Conservation (phyloP, 169 alveolate genomes). For the Cryptosporidium sp. region DNA sequence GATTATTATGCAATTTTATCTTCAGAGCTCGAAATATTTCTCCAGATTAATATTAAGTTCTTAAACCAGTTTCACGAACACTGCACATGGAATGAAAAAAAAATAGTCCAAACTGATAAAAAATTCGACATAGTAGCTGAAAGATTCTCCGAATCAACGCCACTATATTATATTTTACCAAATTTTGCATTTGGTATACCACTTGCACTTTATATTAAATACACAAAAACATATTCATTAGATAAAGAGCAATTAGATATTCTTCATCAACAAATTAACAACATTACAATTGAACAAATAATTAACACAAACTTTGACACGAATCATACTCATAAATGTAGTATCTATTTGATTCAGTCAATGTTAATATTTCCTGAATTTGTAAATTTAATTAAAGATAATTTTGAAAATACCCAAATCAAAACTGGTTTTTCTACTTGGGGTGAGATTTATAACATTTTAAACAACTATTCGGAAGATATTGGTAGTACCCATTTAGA, state of each 20-base stretch:
- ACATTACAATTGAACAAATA: conserved; percentile 46
- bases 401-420: background rate
- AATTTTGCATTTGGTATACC: conserved; percentile 71
- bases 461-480: background rate
- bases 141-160: background rate
- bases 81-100: conserved; percentile 42
- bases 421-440: background rate
- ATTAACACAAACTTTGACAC: background rate
- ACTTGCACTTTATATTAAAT: conserved; percentile 18
- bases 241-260: conserved; percentile 8
- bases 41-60: conserved; percentile 20
- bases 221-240: background rate
- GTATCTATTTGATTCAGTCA: conserved; percentile 49
- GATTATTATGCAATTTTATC: conserved; percentile 51
- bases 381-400: background rate
- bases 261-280: background rate
- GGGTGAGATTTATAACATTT: background rate
- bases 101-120: background rate
- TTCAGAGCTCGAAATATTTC: conserved; percentile 14
- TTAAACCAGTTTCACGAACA: conserved; percentile 5
- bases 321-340: conserved; percentile 6
- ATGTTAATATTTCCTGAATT: conserved; percentile 62
- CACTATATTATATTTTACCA: conserved; percentile 49
- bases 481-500: background rate
- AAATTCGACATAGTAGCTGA: background rate